These are phyloP conservation scores for Senna tora DNA, from an alignment of 306 rosid species.

Conservation along the genomic window DNA sequence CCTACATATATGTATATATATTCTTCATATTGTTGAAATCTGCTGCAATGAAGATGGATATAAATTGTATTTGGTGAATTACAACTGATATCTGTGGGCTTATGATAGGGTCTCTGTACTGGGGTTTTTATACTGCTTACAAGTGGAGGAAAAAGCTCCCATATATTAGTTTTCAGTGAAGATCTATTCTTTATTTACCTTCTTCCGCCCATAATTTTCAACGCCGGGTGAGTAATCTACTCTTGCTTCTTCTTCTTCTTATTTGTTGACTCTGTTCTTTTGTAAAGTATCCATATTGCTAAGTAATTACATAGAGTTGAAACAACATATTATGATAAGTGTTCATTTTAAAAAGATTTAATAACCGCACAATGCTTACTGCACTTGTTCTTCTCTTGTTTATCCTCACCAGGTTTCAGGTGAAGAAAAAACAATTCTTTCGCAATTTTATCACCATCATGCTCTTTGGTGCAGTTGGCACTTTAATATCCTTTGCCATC, in stretches of 20 bases:
- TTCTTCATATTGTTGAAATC: neutral
- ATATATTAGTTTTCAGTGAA: slow-evolving; percentile 74
- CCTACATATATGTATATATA: neutral
- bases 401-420: slow-evolving; percentile 74
- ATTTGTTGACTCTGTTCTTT: neutral
- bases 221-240: slow-evolving; percentile 74
- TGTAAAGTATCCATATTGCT: neutral
- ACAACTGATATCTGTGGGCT: neutral
- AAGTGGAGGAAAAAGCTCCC: slow-evolving; percentile 90
- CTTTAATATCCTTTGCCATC: slow-evolving; percentile 85
- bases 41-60: slow-evolving; percentile 1
- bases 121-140: slow-evolving; percentile 74
- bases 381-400: slow-evolving; percentile 29
- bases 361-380: slow-evolving; percentile 7
- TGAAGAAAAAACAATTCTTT: slow-evolving; percentile 96
- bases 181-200: slow-evolving; percentile 97
- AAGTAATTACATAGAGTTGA: neutral
- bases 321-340: neutral
- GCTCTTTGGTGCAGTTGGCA: slow-evolving; percentile 92
- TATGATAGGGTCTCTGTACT: slow-evolving; percentile 77
- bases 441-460: slow-evolving; percentile 88
- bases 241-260: neutral
- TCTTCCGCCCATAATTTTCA: slow-evolving; percentile 97
- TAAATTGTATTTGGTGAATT: neutral
- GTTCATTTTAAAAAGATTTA: neutral